Evolutionary conservation across 306 rosid genomes (phyloP).

Genomic region (Crataegus laevigata): DNA sequence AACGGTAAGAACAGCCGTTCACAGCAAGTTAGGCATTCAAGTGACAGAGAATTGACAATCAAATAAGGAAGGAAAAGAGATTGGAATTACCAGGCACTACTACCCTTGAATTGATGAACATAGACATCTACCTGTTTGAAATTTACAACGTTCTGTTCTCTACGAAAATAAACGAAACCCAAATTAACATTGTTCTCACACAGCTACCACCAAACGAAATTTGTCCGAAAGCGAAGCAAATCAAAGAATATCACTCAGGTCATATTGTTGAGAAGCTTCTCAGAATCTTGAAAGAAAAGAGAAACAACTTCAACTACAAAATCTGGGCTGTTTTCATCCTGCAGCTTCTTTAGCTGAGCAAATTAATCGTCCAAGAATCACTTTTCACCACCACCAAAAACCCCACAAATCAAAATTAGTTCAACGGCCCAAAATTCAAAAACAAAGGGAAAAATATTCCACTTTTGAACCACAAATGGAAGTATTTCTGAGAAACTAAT

Average conservation of each 20-base stretch:
- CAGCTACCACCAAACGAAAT: not conserved
- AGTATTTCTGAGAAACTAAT: not conserved
- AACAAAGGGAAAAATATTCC: not conserved
- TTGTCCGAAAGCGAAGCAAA: not conserved
- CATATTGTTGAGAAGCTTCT: slow-evolving; percentile 51
- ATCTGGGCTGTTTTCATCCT: slow-evolving; percentile 64
- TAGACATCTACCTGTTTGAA: slow-evolving; percentile 66
- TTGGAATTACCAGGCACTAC: slow-evolving; percentile 61
- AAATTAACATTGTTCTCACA: slow-evolving; percentile 2
- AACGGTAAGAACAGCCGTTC: too few relatives aligned
- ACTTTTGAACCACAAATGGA: not conserved
- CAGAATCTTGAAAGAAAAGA: slow-evolving; percentile 73
- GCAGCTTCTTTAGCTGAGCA: slow-evolving; percentile 60
- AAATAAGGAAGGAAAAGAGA: not conserved
- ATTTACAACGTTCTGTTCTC: slow-evolving; percentile 50
- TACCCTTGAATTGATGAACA: slow-evolving; percentile 75
- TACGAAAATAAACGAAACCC: slow-evolving; percentile 15
- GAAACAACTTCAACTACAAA: slow-evolving; percentile 71
- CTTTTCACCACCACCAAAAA: slow-evolving; percentile 25
- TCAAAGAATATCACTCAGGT: not conserved
- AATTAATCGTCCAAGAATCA: slow-evolving; percentile 71
- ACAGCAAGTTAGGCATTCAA: not conserved
- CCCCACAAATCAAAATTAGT: not conserved
- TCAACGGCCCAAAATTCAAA: not conserved
- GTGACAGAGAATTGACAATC: not conserved